phyloP scores from a whole-genome alignment of 202 grass and related monocot species.

The Hordeum pubiflorum region DNA sequence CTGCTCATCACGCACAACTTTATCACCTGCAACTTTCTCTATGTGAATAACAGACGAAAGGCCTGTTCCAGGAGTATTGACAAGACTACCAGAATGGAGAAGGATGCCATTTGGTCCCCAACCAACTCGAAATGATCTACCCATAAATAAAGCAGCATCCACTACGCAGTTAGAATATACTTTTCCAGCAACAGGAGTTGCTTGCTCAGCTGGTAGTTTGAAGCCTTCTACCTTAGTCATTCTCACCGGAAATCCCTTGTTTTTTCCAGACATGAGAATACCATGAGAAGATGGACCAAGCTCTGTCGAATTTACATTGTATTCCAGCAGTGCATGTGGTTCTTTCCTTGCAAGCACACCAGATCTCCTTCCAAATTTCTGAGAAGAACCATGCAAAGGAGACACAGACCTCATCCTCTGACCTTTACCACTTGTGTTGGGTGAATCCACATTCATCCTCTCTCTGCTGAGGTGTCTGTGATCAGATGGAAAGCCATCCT shows the following conservation, averaged over 20 bases:
- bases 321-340: constrained; percentile 59
- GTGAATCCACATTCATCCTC: constrained; percentile 59
- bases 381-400: constrained; percentile 52
- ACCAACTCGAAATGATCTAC: constrained; percentile 83
- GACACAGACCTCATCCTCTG: constrained; percentile 39
- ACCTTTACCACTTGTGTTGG: constrained; percentile 47
- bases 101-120: constrained; percentile 91
- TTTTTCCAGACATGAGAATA: constrained; percentile 80
- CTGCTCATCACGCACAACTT: constrained; percentile 55
- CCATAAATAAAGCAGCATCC: constrained; percentile 91
- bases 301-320: constrained; percentile 54
- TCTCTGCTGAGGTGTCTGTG: constrained; percentile 47
- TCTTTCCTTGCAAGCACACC: constrained; percentile 43
- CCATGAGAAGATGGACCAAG: constrained; percentile 35
- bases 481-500: constrained; percentile 51
- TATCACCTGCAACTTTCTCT: constrained; percentile 71
- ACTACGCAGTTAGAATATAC: constrained; percentile 60
- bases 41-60: constrained; percentile 81
- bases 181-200: constrained; percentile 61
- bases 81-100: constrained; percentile 76
- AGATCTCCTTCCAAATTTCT: constrained; percentile 40
- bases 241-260: constrained; percentile 53
- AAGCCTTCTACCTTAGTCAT: constrained; percentile 81
- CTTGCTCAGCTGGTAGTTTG: constrained; percentile 60
- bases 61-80: constrained; percentile 36